Base-by-base conservation (phyloP, 306 rosid genomes). In the Clitoria ternatea region DNA sequence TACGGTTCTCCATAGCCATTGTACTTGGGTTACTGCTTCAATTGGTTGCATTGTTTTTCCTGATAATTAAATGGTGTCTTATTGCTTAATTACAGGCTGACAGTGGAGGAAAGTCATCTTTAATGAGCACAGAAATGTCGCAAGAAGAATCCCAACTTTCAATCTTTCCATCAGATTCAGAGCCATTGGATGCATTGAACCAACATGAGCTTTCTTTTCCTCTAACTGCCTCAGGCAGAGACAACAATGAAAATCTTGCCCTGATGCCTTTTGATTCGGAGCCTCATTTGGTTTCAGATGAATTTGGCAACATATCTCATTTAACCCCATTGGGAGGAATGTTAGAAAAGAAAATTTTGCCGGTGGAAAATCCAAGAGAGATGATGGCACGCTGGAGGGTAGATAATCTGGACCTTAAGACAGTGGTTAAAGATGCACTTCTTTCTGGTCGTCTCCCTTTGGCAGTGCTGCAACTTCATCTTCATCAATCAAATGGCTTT, bases 301-400 rank as follows among this genome's bases (percentile, higher is more conserved):
- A 88, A 78, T 61, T 84, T 19, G 80, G 83, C 47, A 84, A 79
- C 74, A 69, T 49, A 53, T 80, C 92, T 63, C 86, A 73, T 69
- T 79, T 79, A 80, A 81, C 82, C 36, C 83, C 85, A 2, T 77
- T 4, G 9, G 88, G 75, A 57, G 87, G 77, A 56, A 6, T 53
- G 69, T 63, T 66, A 8, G 84, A 77, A 66, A 85, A 78, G 79
- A 89, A 85, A 57, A 30, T 75, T 71, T 69, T 80, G 67, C 89
- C 91, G 10, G 59, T 79, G 61, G 98, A 92, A 86, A 90, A 93
- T 73, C 90, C 98, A 45, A 81, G 84, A 60, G 87, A 93, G 86
- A 93, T 90, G 98, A 90, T 93, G 80, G 85, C 96, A 22, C 98
- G 98, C 55, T 93, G 97, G 98, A 90, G 87, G 84, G 70, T 89